Evolutionary conservation across 176 grass and related monocot species (phyloP).

Genomic region (Oryza meridionalis): DNA sequence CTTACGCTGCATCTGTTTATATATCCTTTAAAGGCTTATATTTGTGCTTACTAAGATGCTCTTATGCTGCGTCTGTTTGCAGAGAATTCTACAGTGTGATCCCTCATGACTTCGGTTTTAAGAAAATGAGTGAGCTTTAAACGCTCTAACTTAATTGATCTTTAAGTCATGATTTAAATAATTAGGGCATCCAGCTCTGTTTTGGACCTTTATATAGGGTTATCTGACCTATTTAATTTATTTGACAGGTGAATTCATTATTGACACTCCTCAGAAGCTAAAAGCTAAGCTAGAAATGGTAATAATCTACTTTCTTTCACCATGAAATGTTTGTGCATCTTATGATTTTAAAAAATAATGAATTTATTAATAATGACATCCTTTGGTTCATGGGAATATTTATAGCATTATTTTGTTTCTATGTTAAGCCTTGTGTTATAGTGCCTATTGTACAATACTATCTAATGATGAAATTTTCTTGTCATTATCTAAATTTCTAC

Average conservation of each 20-base stretch:
- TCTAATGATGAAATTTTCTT: slow-evolving; percentile 9
- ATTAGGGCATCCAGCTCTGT: slow-evolving; percentile 25
- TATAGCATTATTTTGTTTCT: not conserved
- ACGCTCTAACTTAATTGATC: slow-evolving; percentile 33
- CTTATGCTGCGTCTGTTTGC: slow-evolving; percentile 24
- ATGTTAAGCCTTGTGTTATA: not conserved
- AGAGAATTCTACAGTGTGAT: slow-evolving; percentile 76
- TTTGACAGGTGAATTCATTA: slow-evolving; percentile 82
- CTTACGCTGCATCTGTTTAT: slow-evolving; percentile 23
- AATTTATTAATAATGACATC: not conserved
- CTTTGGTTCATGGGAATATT: not conserved
- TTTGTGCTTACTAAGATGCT: slow-evolving; percentile 15
- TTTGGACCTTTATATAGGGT: slow-evolving; percentile 35
- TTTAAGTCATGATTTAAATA: slow-evolving; percentile 22
- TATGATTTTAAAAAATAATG: not conserved
- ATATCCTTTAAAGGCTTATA: not conserved
- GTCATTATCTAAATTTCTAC: slow-evolving; percentile 12
- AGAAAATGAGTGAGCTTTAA: slow-evolving; percentile 78
- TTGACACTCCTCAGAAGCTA: slow-evolving; percentile 41
- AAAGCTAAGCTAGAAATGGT: slow-evolving; percentile 44
- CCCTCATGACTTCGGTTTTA: slow-evolving; percentile 98
- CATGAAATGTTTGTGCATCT: no score
- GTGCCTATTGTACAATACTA: slow-evolving; percentile 3
- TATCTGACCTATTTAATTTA: slow-evolving; percentile 34
- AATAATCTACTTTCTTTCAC: slow-evolving; percentile 42